Evolutionary conservation across 352 stramenopile genomes (phyloP).

Genomic region (Chrysophaeum taylorii): DNA sequence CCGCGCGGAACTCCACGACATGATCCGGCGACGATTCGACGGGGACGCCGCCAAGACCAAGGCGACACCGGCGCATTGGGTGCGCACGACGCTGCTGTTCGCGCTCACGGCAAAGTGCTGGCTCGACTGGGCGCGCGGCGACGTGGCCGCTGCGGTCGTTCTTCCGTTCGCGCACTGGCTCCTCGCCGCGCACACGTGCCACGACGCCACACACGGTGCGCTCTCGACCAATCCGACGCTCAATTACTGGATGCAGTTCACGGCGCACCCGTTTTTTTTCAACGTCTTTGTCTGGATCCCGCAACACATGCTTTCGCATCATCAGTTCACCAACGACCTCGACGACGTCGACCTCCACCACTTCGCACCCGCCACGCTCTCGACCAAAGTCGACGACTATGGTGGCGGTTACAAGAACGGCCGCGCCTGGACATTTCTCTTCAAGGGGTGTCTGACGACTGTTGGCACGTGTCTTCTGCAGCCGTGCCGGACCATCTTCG

Average conservation of each 20-base stretch:
- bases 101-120: not conserved
- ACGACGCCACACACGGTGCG: constrained; percentile 1
- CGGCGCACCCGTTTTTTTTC: constrained; percentile 7
- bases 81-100: not conserved
- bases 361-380: not conserved
- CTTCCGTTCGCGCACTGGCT: not conserved
- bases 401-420: not conserved
- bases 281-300: constrained; percentile 12
- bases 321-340: constrained; percentile 4
- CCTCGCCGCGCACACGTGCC: not conserved
- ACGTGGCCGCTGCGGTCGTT: not conserved
- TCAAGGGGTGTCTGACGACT: constrained; percentile 1
- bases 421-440: not conserved
- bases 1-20: not conserved
- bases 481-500: not conserved
- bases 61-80: not conserved
- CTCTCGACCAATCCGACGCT: not conserved
- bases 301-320: not conserved
- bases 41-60: not conserved
- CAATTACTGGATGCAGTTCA: constrained; percentile 11
- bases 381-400: not conserved
- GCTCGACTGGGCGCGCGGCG: not conserved
- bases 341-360: constrained; percentile 9
- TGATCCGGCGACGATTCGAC: not conserved
- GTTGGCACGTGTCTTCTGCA: not conserved